Evolutionary conservation across 192 early-diverging fungal genomes (phyloP).

Genomic region (Coemansia sp.): DNA sequence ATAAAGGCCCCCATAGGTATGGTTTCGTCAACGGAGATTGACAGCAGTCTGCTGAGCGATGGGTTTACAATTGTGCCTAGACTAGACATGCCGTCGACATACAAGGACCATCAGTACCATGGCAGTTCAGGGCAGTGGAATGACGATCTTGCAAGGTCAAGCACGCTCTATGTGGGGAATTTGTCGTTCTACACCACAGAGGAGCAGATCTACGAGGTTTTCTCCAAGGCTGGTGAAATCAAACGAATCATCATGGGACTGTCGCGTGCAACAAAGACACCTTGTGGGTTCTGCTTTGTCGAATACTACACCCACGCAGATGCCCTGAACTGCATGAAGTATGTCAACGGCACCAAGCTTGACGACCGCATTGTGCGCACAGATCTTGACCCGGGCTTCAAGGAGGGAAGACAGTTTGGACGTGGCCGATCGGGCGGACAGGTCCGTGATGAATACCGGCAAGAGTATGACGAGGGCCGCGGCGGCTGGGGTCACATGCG

Average conservation of each 20-base stretch:
- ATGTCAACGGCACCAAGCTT: constrained; percentile 90
- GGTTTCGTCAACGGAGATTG: constrained; percentile 16
- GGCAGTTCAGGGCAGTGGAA: constrained; percentile 36
- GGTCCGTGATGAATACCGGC: constrained; percentile 92
- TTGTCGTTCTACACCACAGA: constrained; percentile 97
- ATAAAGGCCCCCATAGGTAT: not conserved
- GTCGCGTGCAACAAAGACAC: constrained; percentile 88
- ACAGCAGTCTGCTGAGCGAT: constrained; percentile 30
- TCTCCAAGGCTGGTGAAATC: constrained; percentile 95
- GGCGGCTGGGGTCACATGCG: constrained; percentile 93
- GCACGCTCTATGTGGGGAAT: constrained; percentile 96
- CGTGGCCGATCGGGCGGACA: constrained; percentile 94
- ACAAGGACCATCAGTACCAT: constrained; percentile 82
- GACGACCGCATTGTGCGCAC: constrained; percentile 94
- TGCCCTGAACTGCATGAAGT: constrained; percentile 93
- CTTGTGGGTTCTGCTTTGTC: constrained; percentile 99
- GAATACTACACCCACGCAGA: constrained; percentile 94
- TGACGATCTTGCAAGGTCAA: constrained; percentile 50
- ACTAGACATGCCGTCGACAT: constrained; percentile 78
- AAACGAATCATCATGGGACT: constrained; percentile 99
- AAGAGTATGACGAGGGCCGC: constrained; percentile 92
- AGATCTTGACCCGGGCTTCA: constrained; percentile 95
- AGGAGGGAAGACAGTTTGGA: constrained; percentile 90
- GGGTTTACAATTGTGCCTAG: constrained; percentile 62
- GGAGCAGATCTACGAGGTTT: constrained; percentile 96